Base-by-base conservation (phyloP, 352 stramenopile genomes). In the Phytopythium ostracodes region DNA sequence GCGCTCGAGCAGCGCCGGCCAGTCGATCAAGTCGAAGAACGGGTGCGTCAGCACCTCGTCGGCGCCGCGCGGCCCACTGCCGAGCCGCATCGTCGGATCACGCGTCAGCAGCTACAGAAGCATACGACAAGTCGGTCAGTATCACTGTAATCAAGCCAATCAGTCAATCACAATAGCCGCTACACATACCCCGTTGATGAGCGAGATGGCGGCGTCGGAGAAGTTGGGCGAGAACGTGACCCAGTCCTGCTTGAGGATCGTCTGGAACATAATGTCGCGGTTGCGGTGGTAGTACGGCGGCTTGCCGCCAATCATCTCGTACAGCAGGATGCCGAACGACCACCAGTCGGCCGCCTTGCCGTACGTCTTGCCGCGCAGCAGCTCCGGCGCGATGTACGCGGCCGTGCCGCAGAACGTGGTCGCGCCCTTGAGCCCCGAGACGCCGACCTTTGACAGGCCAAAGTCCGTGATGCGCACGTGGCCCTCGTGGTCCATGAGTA, bases 141-240 rank as follows among this genome's bases (percentile, higher is more conserved):
- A 43, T 20, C 17, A 2, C 20, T 55, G 17, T 35, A 5, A 59
- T 25, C 65, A 46, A 68, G n/a, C 20, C 38, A 42, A 67, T 20
- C 14, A 31, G 60, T 9, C 56, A 58, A 57, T 46, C 46, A 63
- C 15, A 25, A 63, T 20, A 15, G 46, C 33, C 10, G 29, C 29
- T 33, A 1, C 3, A 87, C 84, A 35, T 87, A 97, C 91, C 70
- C 96, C 96, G 56, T 92, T 87, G 54, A 99, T 94, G 31, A 99
- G 72, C 51, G 81, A 84, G 56, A 95, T 88, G 0, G 96, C 91
- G 18, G 80, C 65, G 57, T 91, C 80, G 4, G 90, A 98, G 47
- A 99, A 94, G 58, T 92, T 97, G 18, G 89, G 78, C 47, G 97
- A 98, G 75, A 99, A 99, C 11, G 89, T 96, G 11, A 99, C 88